Evolutionary conservation across 768 basidiomycete genomes (phyloP), one percentile per base, ranked within the genome.

Genomic region (Tricholoma sp.): DNA sequence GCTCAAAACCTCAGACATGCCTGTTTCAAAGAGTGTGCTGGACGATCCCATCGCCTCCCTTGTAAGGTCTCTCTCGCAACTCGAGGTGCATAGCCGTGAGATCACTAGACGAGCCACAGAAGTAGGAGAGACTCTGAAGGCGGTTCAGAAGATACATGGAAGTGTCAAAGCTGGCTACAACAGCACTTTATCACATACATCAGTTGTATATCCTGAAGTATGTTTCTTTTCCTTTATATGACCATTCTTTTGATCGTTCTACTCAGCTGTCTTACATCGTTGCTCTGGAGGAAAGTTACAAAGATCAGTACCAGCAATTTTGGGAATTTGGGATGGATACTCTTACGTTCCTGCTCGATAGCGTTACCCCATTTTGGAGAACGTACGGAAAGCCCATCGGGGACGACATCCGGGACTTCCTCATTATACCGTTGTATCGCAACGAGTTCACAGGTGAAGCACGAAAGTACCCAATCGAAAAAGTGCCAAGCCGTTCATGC

Each of bases 271-370:
- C 88, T 2, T 76, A 80, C 45, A 84, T 90, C 39, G 77, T 85
- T 9, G 86, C 79, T 3, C 63, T 91, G 36, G 88, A 91, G 65
- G 89, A 91, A 69, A 88, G 83, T 63, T 90, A 90, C 69, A 82
- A 80, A 62, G 86, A 90, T 63, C 85, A 85, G 56, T 91, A 89
- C 60, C 87, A 91, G 61, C 86, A 89, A 59, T 68, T 91, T 52
- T 91, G 88, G 88, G 89, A 90, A 59, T 73, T 91, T 54, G 89
- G 85, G 15, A 85, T 90, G 80, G 86, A 89, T 56, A 84, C 83
- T 0, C 73, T 91, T 54, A 90, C 89, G 0, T 78, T 91, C 55
- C 70, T 91, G 50, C 75, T 91, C 44, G 89, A 90, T 63, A 85
- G 82, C 2, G 84, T 91, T 12, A 83, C 89, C 1, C 89, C 89